Base-by-base conservation (phyloP, 805 yeast species). In the Metschnikowia orientalis region DNA sequence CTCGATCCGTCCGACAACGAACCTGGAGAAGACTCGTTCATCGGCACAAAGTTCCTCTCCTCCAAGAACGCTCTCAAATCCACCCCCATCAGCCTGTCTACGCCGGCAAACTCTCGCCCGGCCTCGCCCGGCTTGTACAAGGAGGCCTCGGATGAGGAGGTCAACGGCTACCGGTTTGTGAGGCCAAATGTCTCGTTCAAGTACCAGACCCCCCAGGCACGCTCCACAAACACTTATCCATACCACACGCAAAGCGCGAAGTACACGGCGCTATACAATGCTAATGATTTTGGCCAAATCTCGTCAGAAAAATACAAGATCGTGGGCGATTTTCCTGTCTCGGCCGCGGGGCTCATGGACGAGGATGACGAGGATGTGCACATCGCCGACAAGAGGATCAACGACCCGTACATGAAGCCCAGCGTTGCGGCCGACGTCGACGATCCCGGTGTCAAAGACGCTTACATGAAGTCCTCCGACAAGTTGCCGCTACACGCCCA, bases 111-210 rank as follows among this genome's bases (percentile, higher is more conserved):
- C 35, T 61, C 67, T 1, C 43, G 69, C 26, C 51, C 64, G 4
- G 51, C 62, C 8, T 52, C 65, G 5, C 63, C 69, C 6, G 41
- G 37, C 2, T 18, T 24, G 4, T 19, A 26, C 16, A 28, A 26
- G 9, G 48, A 47, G 24, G 68, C 60, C 27, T 61, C 51, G 37
- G 74, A 73, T 1, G 57, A 59, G 1, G 37, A 46, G 3, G 55
- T 62, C 10, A 57, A 65, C 30, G 77, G 75, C 2, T 72, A 61
- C 42, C 54, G 57, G 29, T 70, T 71, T 47, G 58, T 72, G 4
- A 57, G 64, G 22, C 57, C 61, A 1, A 28, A 24, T 11, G 33
- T 38, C 8, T 37, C 36, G 19, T 40, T 45, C 28, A 30, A 44
- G 8, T 34, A 51, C 34, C 44, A 41, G 29, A 38, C 48, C 15